A percentile compares a stretch with the other conserved stretches of the same genome.
Conservation (phyloP, 345 rosid genomes). For the Durio zibethinus region DNA sequence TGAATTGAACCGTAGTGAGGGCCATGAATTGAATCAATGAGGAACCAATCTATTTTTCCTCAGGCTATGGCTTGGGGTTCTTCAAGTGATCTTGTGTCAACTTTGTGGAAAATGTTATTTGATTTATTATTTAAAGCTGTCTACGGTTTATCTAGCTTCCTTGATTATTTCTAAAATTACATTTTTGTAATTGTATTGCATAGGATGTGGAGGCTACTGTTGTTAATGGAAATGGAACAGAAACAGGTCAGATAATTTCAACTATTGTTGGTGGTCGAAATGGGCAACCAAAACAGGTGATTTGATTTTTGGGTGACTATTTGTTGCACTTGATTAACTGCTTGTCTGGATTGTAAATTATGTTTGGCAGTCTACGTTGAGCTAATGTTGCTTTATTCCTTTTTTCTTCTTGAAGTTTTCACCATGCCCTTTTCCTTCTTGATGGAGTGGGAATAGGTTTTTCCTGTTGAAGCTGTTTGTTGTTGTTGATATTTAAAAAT, state of each 20-base stretch:
- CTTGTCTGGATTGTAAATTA: neutral
- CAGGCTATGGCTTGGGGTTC: slow-evolving; percentile 4
- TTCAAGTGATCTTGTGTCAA: neutral
- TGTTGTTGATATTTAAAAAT: neutral
- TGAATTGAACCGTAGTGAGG: neutral
- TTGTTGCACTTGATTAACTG: neutral
- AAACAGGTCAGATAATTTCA: slow-evolving; percentile 79
- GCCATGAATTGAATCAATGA: neutral
- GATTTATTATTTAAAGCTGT: neutral
- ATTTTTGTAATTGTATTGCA: slow-evolving; percentile 6
- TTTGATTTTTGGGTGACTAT: neutral
- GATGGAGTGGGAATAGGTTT: neutral
- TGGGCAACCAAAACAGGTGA: slow-evolving; percentile 96
- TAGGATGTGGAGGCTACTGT: slow-evolving; percentile 65
- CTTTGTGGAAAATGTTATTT: neutral
- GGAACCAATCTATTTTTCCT: neutral
- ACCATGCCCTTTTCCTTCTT: neutral
- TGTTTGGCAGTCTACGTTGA: neutral
- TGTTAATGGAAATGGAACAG: slow-evolving; percentile 78
- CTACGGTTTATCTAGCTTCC: neutral
- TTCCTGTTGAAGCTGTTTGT: neutral
- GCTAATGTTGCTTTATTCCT: neutral
- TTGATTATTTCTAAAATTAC: neutral
- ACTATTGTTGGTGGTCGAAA: slow-evolving; percentile 79
- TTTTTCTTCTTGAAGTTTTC: slow-evolving; percentile 15